Base-by-base conservation (phyloP, 345 rosid genomes). In the Linum lewisii region DNA sequence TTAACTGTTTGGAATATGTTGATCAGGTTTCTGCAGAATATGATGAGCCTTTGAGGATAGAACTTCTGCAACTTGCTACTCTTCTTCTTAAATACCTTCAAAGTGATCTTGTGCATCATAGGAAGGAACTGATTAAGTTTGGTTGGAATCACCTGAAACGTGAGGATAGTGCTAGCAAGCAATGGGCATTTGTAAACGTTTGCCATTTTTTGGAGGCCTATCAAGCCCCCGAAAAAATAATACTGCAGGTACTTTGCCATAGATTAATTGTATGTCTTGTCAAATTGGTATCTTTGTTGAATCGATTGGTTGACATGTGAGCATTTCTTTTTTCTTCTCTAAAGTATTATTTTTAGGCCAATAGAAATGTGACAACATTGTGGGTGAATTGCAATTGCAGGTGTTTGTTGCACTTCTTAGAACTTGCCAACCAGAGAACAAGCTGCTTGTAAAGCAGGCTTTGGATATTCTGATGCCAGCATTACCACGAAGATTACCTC, bases 131-230 rank as follows among this genome's bases (percentile, higher is more conserved):
- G 54, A 93, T 93, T 66, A 93, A 93, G 76, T 93, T 93, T 77
- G 99, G 99, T 49, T 93, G 99, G 99, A 93, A 89, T 84, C 99
- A 93, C 80, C 95, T 93, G 60, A 93, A 93, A 73, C 90, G 99
- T 53, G 99, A 93, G 77, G 99, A 93, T 64, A 93, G 99, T 82
- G 99, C 97, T 68, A 93, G 99, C 77, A 93, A 93, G 80, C 99
- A 93, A 74, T 93, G 99, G 99, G 99, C 99, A 53, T 93, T 93
- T 82, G 99, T 93, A 64, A 93, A 93, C 73, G 99, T 93, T 69
- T 89, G 99, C 63, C 99, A 93, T 76, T 93, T 93, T 77, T 71
- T 93, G 79, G 97, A 93, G 80, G 97, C 99, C 51, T 93, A 89
- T 75, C 97, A 93, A 78, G 99, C 97, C 69, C 99, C 99, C 10